These are phyloP conservation scores for Barnettozyma sp. DNA, from an alignment of 805 yeast genomes.

Conservation along the genomic window DNA sequence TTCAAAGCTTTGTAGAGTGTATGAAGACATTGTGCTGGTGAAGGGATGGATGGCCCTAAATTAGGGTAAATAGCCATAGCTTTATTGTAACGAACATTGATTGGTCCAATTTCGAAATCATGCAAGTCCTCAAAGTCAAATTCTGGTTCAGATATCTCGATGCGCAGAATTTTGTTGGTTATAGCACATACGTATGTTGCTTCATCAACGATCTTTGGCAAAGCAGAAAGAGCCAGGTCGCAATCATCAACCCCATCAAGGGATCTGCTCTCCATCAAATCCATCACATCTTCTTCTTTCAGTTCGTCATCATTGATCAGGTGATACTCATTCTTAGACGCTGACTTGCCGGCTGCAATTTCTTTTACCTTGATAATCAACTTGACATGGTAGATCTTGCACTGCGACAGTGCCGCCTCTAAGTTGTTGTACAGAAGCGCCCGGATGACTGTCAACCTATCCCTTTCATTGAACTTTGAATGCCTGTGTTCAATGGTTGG, in stretches of 20 bases:
- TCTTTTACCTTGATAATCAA: conserved; percentile 29
- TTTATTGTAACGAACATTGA: conserved; percentile 43
- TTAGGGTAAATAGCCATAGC: conserved; percentile 26
- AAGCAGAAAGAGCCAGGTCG: conserved; percentile 11
- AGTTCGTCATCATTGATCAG: conserved; percentile 18
- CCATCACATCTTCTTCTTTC: conserved; percentile 26
- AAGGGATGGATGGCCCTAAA: conserved; percentile 34
- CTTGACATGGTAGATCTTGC: conserved; percentile 29
- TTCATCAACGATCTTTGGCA: conserved; percentile 37
- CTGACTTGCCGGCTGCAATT: conserved; percentile 5
- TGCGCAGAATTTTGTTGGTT: conserved; percentile 42
- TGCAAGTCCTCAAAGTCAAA: conserved; percentile 41
- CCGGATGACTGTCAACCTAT: conserved; percentile 24
- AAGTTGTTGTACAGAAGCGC: conserved; percentile 25
- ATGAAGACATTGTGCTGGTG: conserved; percentile 49
- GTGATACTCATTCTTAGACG: conserved; percentile 29
- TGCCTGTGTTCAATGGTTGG: conserved; percentile 15
- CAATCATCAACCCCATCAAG: conserved; percentile 16
- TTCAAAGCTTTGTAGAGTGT: conserved; percentile 57
- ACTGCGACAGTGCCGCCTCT: conserved; percentile 20
- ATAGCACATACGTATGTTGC: conserved; percentile 41
- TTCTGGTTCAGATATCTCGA: conserved; percentile 47
- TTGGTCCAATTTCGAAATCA: conserved; percentile 41
- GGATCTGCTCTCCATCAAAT: conserved; percentile 19
- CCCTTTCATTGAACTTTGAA: conserved; percentile 13